Base-by-base conservation (phyloP, 1,284 basidiomycete genomes). In the Xanthoconium separans region DNA sequence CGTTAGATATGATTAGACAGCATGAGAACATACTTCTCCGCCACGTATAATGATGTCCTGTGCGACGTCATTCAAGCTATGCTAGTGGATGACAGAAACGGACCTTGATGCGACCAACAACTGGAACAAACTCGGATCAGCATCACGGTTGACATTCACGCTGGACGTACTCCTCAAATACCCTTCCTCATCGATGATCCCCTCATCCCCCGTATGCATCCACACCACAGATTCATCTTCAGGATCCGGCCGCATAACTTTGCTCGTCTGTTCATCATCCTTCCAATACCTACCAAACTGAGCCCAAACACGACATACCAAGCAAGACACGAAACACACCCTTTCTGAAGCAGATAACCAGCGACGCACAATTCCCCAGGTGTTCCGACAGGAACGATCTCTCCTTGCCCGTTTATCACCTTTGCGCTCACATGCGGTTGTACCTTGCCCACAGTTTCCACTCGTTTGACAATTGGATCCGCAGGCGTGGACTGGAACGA, bases 141-240 rank as follows among this genome's bases (percentile, higher is more conserved):
- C 18, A 45, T 46, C 45, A 44, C 49, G 44, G 12, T 6, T 47
- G n/a, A 27, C 50, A 39, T 52, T 15, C 18, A 45, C 27, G n/a
- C 27, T 5, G 37, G 22, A 70, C 78, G 58, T 61, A 89, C 89
- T 84, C 61, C 72, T 74, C 20, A 94, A 71, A 71, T 93, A 93
- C 5, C 92, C 92, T 55, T 94, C 87, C 50, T 86, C 81, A 62
- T 93, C 91, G 74, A 94, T 81, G 37, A 90, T 83, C 1, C 80
- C 92, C 62, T 93, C 82, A 68, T 95, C 92, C 2, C 92, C 91
- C 0, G 89, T 91, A 65, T 88, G 80, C 85, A 94, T 92, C 91
- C 90, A 94, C 40, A 87, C 60, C 2, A 74, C 81, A 36, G 83
- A 83, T 8, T 78, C 70, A 47, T 80, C 77, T 34, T 80, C 77